Conservation (phyloP, 306 rosid genomes). For the Prunus mongolica region DNA sequence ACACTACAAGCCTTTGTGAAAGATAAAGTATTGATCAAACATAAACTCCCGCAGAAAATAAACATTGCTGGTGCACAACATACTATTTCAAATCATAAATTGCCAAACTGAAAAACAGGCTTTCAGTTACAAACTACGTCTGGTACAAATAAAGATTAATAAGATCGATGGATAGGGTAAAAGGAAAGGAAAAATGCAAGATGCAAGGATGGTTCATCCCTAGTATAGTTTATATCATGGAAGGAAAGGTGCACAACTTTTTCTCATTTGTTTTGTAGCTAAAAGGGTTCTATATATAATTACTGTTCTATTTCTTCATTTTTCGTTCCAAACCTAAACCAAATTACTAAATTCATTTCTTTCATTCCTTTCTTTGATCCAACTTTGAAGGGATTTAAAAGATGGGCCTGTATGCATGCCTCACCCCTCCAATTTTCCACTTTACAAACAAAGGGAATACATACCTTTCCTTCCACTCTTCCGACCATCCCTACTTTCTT, state of each 20-base stretch:
- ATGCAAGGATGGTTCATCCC: background rate
- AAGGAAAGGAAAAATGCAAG: no score
- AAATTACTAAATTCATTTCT: no score
- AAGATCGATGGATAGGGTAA: background rate
- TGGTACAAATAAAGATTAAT: background rate
- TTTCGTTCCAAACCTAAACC: background rate
- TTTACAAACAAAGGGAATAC: background rate
- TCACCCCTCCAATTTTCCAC: background rate
- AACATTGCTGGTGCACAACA: background rate
- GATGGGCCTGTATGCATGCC: background rate
- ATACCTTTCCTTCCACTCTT: background rate
- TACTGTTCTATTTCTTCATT: background rate
- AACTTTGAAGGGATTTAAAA: background rate
- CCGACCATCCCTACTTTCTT: background rate
- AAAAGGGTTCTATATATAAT: no score
- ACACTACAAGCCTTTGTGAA: background rate
- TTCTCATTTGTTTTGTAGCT: no score
- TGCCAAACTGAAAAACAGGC: background rate
- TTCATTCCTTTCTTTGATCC: background rate
- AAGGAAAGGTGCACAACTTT: background rate
- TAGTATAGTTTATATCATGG: background rate
- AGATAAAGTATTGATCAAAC: background rate
- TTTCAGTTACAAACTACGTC: background rate
- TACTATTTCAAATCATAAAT: background rate
- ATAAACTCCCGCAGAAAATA: background rate